These are phyloP conservation scores for Geotrichum fermentans DNA, from an alignment of 1,139 yeast genomes.

Conservation along the genomic window DNA sequence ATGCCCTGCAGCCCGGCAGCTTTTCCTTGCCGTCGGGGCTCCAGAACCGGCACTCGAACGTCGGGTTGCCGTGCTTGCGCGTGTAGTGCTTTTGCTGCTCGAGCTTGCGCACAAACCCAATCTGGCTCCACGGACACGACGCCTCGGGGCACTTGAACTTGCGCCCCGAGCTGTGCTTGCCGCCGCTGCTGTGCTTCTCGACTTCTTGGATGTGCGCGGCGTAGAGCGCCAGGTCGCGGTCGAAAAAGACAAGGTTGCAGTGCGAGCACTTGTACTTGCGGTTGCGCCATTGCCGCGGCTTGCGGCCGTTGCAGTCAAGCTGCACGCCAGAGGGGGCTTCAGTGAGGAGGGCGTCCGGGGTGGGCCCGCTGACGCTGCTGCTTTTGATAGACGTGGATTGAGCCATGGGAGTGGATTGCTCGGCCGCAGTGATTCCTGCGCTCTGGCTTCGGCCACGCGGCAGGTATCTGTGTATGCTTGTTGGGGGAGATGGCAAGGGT, in stretches of 20 bases:
- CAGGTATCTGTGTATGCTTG: background rate
- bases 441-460: conserved; percentile 1
- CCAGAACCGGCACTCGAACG: conserved; percentile 33
- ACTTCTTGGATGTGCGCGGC: conserved; percentile 29
- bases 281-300: conserved; percentile 31
- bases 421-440: background rate
- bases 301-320: conserved; percentile 31
- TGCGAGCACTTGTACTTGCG: conserved; percentile 32
- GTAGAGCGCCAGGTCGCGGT: conserved; percentile 28
- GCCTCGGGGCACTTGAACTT: conserved; percentile 31
- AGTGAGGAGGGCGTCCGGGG: background rate
- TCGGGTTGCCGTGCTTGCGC: conserved; percentile 32
- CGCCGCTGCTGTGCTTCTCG: conserved; percentile 19
- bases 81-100: conserved; percentile 22
- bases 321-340: background rate
- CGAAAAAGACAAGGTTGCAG: conserved; percentile 27
- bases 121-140: conserved; percentile 30
- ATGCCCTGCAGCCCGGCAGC: conserved; percentile 29
- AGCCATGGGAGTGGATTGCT: background rate
- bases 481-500: background rate
- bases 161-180: conserved; percentile 23
- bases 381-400: background rate
- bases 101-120: conserved; percentile 20
- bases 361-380: conserved; percentile 1
- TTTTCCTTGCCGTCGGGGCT: conserved; percentile 28